These are phyloP conservation scores for Uncinocarpus reesii DNA, from an alignment of 2,329 filamentous ascomycete genomes.

Conservation along the genomic window DNA sequence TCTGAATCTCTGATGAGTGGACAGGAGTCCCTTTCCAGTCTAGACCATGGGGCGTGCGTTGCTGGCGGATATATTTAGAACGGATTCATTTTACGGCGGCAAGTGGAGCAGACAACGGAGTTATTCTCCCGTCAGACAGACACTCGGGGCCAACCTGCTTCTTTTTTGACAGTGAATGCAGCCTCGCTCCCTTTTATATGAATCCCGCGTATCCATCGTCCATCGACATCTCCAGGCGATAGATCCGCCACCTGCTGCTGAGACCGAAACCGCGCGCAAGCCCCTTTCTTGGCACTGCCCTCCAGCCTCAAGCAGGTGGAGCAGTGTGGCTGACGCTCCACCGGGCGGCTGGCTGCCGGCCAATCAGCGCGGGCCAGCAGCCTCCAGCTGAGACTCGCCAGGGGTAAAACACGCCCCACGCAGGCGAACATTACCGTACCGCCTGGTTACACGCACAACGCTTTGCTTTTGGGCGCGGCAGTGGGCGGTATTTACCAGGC, in stretches of 20 bases:
- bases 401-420: conserved; percentile 3
- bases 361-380: neutral
- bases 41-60: neutral
- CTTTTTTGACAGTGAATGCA: neutral
- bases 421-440: conserved; percentile 2
- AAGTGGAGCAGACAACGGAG: neutral
- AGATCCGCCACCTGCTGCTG: too few species aligned
- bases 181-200: too few species aligned
- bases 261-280: neutral
- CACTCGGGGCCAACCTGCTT: neutral
- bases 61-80: conserved; percentile 5
- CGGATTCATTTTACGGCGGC: neutral
- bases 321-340: conserved; percentile 3
- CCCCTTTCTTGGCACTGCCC: neutral
- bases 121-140: too few species aligned
- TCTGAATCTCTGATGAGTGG: neutral
- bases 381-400: conserved; percentile 4
- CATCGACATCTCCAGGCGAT: too few species aligned
- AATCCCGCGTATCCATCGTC: too few species aligned
- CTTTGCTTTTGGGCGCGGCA: neutral
- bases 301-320: conserved; percentile 6
- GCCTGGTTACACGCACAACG: neutral
- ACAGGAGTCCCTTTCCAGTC: neutral
- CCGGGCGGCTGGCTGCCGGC: neutral
- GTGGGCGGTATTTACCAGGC: neutral